These are phyloP conservation scores for Neofusicoccum ribis DNA, from an alignment of 2,329 filamentous ascomycete species.

Conservation along the genomic window DNA sequence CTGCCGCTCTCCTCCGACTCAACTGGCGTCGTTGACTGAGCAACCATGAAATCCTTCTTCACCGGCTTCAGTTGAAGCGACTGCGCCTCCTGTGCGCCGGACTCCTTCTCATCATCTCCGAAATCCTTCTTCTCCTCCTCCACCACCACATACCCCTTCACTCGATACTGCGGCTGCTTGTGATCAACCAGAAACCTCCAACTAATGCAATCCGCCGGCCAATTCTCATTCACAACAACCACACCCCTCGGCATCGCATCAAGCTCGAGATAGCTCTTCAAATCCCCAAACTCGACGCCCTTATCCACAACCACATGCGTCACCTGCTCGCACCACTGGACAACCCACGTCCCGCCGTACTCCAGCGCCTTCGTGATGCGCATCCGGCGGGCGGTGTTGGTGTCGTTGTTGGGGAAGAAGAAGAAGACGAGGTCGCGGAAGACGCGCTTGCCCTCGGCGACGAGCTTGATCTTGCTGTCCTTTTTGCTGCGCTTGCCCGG, in stretches of 20 bases:
- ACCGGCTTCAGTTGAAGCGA: slow-evolving; percentile 55
- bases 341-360: slow-evolving; percentile 72
- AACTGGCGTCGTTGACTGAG: slow-evolving; percentile 41
- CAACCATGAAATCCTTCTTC: slow-evolving; percentile 41
- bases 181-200: slow-evolving; percentile 50
- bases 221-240: slow-evolving; percentile 52
- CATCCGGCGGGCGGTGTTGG: slow-evolving; percentile 64
- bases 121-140: background rate
- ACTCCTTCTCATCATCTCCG: background rate
- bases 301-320: slow-evolving; percentile 83
- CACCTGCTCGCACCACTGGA: slow-evolving; percentile 48
- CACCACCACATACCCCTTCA: slow-evolving; percentile 50
- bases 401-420: slow-evolving; percentile 80
- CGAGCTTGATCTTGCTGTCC: slow-evolving; percentile 32
- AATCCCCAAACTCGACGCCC: slow-evolving; percentile 61
- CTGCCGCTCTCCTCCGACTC: slow-evolving; percentile 36
- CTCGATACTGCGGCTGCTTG: slow-evolving; percentile 59
- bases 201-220: slow-evolving; percentile 46
- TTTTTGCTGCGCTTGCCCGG: slow-evolving; percentile 33
- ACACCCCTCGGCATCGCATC: slow-evolving; percentile 52
- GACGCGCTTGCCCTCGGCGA: slow-evolving; percentile 34
- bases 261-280: slow-evolving; percentile 58
- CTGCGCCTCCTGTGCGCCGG: slow-evolving; percentile 24
- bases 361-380: slow-evolving; percentile 70
- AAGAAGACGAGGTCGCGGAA: slow-evolving; percentile 26